A percentile compares a stretch with the other conserved stretches of the same genome.
Evolutionary conservation across 129 eudicot species (phyloP).

Genomic region (Dittrichia graveolens): DNA sequence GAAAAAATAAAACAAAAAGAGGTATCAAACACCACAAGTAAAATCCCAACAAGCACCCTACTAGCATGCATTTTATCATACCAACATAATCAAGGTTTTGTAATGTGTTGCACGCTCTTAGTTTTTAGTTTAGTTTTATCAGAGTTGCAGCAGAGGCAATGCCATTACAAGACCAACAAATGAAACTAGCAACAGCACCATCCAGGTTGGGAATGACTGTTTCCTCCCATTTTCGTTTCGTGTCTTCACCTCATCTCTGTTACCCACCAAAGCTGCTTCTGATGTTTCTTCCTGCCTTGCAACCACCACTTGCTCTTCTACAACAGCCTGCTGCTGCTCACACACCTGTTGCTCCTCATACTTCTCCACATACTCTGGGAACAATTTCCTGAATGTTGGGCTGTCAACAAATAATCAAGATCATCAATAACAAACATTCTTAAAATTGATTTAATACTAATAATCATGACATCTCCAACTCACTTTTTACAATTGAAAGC

Average conservation of each 20-base stretch:
- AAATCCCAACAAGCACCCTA: too few species aligned
- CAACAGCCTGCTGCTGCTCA: slow-evolving; percentile 52
- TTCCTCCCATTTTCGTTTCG: slow-evolving; percentile 42
- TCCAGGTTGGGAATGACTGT: slow-evolving; percentile 72
- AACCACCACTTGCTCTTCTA: slow-evolving; percentile 27
- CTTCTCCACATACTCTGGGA: slow-evolving; percentile 95
- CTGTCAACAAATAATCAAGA: slow-evolving; percentile 35
- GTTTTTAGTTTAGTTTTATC: background rate
- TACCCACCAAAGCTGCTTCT: slow-evolving; percentile 37
- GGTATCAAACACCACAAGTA: too few species aligned
- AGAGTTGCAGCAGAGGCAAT: slow-evolving; percentile 86
- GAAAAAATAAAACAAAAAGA: too few species aligned
- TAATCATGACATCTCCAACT: slow-evolving; percentile 25
- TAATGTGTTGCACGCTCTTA: slow-evolving; percentile 10
- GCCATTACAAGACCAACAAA: slow-evolving; percentile 84
- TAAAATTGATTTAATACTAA: background rate
- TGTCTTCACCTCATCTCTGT: slow-evolving; percentile 39
- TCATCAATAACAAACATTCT: too few species aligned
- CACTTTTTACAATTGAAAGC: slow-evolving; percentile 93
- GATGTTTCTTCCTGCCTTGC: slow-evolving; percentile 38
- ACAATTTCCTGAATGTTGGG: slow-evolving; percentile 71
- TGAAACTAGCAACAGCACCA: slow-evolving; percentile 65
- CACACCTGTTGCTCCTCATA: slow-evolving; percentile 59
- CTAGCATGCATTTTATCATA: slow-evolving; percentile 21
- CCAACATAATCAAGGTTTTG: slow-evolving; percentile 20